phyloP scores from a whole-genome alignment of 2,329 filamentous ascomycete species.

The Zymoseptoria crescenta region DNA sequence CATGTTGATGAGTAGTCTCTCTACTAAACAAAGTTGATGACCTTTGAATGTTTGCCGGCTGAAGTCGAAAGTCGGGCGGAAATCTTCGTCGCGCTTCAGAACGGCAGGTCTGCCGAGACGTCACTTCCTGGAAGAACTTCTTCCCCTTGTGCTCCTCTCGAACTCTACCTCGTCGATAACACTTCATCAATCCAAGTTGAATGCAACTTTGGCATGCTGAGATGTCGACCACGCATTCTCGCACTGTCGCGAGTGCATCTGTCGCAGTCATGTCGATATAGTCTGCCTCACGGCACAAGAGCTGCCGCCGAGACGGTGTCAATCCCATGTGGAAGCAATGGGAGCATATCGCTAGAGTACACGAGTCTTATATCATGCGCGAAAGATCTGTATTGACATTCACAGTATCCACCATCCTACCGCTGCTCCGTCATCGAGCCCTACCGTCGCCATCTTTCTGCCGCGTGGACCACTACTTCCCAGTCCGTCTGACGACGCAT shows the following conservation, averaged over 20 bases:
- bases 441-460: conserved; percentile 32
- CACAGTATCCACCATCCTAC: conserved; percentile 14
- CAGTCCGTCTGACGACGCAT: conserved; percentile 25
- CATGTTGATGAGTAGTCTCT: background rate
- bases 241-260: background rate
- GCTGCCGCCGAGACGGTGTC: conserved; percentile 21
- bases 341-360: conserved; percentile 36
- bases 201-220: background rate
- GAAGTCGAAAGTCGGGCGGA: background rate
- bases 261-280: background rate
- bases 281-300: background rate
- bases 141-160: background rate
- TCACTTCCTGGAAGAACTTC: background rate
- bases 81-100: background rate
- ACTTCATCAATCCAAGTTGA: background rate
- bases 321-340: conserved; percentile 35
- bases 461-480: conserved; percentile 35
- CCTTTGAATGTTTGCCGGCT: background rate
- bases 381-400: background rate
- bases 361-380: background rate
- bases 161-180: background rate
- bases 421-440: conserved; percentile 22
- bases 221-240: background rate
- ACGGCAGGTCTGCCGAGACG: background rate
- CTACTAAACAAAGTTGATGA: background rate